Percentiles rank a stretch among this genome's conserved stretches.
Evolutionary conservation across 148 eudicot genomes (phyloP).

Genomic region (Silene conica): DNA sequence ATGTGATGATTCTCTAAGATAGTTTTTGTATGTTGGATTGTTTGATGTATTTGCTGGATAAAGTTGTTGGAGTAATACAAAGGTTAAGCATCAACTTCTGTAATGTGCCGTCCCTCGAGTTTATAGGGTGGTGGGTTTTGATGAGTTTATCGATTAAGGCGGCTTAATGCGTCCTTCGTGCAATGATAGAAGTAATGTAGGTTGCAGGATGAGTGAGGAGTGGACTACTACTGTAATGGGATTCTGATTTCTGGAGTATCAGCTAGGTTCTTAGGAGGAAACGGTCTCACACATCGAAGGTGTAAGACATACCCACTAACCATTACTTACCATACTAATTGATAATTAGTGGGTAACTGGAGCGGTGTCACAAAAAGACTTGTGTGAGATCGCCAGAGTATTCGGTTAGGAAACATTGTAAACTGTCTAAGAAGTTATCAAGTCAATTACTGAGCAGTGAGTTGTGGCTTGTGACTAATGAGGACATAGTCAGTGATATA

Average conservation of each 20-base stretch:
- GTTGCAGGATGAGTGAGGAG: not conserved
- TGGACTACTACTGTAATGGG: not conserved
- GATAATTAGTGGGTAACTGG: no score
- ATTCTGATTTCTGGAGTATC: not conserved
- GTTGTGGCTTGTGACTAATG: not conserved
- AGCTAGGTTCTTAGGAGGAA: no score
- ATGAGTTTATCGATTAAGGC: no score
- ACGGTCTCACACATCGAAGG: no score
- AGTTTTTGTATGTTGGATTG: no score
- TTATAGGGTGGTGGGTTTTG: no score
- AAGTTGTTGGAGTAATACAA: not conserved
- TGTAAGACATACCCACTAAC: no score
- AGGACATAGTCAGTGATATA: not conserved
- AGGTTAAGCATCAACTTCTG: not conserved
- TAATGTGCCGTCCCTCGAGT: not conserved
- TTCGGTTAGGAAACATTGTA: no score
- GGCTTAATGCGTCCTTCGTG: not conserved
- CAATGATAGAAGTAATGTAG: not conserved
- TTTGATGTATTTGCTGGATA: no score
- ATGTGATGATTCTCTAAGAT: not conserved
- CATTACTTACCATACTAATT: no score
- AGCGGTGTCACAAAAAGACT: no score
- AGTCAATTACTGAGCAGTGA: not conserved
- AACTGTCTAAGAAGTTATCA: not conserved
- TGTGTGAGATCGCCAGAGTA: no score